A percentile compares a stretch with the other conserved stretches of the same genome.
Evolutionary conservation across 352 stramenopile species (phyloP).

Genomic region (Blastocystis sp.): DNA sequence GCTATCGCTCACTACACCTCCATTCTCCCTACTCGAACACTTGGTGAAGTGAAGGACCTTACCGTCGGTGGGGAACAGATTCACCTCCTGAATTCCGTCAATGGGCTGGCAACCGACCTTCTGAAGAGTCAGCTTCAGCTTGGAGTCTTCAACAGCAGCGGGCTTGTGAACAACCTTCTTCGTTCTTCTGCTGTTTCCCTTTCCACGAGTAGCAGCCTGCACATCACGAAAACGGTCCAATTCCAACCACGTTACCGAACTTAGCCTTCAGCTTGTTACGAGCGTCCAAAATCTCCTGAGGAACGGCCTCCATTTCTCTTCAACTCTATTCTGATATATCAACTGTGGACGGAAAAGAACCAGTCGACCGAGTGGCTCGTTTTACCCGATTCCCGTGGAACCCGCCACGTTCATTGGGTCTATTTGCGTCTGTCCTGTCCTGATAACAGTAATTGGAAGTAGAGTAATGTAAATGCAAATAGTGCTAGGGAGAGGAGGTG

Average conservation of each 20-base stretch:
- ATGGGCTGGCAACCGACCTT: constrained; percentile 75
- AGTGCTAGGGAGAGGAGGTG: too few relatives aligned
- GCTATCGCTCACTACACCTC: constrained; percentile 52
- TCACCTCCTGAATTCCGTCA: constrained; percentile 74
- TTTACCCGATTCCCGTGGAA: too few relatives aligned
- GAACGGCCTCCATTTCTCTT: constrained; percentile 12
- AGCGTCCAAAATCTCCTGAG: constrained; percentile 49
- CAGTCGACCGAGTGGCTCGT: too few relatives aligned
- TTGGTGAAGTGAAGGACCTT: constrained; percentile 75
- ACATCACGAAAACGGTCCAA: background rate
- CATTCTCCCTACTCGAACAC: constrained; percentile 68
- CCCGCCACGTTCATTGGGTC: too few relatives aligned
- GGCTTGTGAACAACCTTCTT: constrained; percentile 76
- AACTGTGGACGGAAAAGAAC: too few relatives aligned
- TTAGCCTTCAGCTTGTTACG: constrained; percentile 46
- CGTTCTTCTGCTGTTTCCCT: constrained; percentile 76
- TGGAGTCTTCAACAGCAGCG: constrained; percentile 71
- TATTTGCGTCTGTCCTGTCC: too few relatives aligned
- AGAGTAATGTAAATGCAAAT: too few relatives aligned
- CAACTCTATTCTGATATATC: constrained; percentile 40
- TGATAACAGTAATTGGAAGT: too few relatives aligned
- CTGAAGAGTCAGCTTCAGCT: constrained; percentile 75
- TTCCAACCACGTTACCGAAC: constrained; percentile 21
- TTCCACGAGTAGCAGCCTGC: constrained; percentile 70
- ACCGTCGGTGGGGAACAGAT: constrained; percentile 78